Base-by-base conservation (phyloP, 2,329 filamentous ascomycete species). In the Colletotrichum sp. region DNA sequence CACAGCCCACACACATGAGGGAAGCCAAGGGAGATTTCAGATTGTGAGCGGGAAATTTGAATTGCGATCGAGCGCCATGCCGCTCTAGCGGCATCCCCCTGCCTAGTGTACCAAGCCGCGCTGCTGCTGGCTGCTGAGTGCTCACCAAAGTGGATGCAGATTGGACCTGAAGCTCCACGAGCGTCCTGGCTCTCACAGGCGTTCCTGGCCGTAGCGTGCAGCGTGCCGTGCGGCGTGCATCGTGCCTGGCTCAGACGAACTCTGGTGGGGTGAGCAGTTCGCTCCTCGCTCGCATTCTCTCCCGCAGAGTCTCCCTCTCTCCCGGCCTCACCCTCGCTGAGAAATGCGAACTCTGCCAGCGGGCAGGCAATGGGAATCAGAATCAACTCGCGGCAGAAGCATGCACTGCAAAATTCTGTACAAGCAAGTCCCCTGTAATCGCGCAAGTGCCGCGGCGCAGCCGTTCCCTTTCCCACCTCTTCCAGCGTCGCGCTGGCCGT, bases 11-110 rank as follows among this genome's bases (percentile, higher is more conserved):
- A 25, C 22, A 64, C 29, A 36, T 32, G 22, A 44, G 59, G 72
- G 34, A 69, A 44, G 64, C 71, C 44, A 52, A 52, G 44, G n/a
- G 44, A 22, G 44, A 52, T 52, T 52, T 52, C 44, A 59, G 13
- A 59, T 69, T 61, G 19, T n/a, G 57, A 65, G 57, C 66, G 69
- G 73, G 74, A 73, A 74, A 76, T 74, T 76, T 44, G 74, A 55
- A 76, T 76, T 76, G 71, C 70, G 74, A 74, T 74, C 49, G 70
- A 69, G 71, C 70, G 70, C 70, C 64, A 65, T 74, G 70, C 70
- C 71, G 65, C 73, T 36, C 69, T 64, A 68, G 64, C 59, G 59
- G 59, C 49, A 19, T 16, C 15, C n/a, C 64, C 74, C 57, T 76
- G 68, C 36, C 68, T 52, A 62, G 30, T 6, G 19, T 49, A 32